Base-by-base conservation (phyloP, 2,329 filamentous ascomycete genomes). In the Graphilbum fragrans region DNA sequence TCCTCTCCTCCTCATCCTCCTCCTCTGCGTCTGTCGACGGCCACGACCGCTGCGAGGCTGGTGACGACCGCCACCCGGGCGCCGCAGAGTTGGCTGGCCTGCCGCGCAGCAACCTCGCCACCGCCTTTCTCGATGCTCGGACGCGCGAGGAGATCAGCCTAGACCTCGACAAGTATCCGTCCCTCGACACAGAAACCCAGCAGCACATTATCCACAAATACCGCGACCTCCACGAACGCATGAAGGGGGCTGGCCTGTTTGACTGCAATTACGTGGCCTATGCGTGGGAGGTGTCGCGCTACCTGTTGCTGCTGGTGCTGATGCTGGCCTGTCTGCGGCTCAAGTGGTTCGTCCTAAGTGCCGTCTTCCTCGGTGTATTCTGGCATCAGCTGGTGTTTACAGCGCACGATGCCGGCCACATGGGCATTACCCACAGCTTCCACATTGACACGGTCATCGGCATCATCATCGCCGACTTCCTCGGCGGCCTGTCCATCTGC, bases 321-420 rank as follows among this genome's bases (percentile, higher is more conserved):
- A 77, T 77, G 47, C 60, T 88, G 29, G 56, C 72, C 5, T 77
- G 74, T 52, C 63, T 92, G 18, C 69, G 60, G 16, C 65, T 64
- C 54, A 70, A 70, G 29, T 86, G 81, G 74, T 90, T 84, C 54
- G 67, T 63, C 37, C 64, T 73, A 3, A 85, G 84, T 43, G 87
- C 77, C 2, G 58, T 84, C 38, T 86, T 80, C 50, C 68, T 96
- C 3, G 92, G 90, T 18, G 69, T 75, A 47, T 73, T 94, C 55
- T 96, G 92, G 90, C 92, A 96, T 56, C 92, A 96, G 58, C 72
- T 96, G 22, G 83, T 90, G 39, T 98, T 98, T 56, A 81, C 82
- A 1, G 92, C 86, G 46, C 92, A 98, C 60, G 92, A 98, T 66
- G 86, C 90, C 39, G 88, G 86, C 7, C 92, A 98, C 60, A 94